Percentiles rank a stretch among this genome's conserved stretches.
phyloP scores from a whole-genome alignment of 2,329 filamentous ascomycete species.

The Apiospora hydei region DNA sequence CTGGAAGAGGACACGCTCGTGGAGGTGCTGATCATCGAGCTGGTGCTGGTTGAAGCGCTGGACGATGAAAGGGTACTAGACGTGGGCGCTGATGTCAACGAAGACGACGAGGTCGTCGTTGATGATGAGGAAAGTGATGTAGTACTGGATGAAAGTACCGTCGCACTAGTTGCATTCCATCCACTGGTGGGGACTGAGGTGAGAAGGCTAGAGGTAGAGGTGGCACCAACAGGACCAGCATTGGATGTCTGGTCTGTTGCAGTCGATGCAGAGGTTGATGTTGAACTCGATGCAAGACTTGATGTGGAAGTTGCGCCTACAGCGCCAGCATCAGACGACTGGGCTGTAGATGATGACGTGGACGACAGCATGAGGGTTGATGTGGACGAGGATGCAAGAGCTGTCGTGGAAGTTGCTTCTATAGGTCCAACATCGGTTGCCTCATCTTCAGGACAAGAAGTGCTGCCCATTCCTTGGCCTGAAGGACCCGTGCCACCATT shows the following conservation, averaged over 20 bases:
- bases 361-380: constrained; percentile 31
- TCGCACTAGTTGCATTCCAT: constrained; percentile 40
- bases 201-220: constrained; percentile 34
- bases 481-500: not conserved
- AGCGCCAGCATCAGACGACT: not conserved
- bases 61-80: not conserved
- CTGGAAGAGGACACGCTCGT: not conserved
- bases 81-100: not conserved
- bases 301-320: not conserved
- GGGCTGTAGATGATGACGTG: not conserved
- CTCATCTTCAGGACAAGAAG: not conserved
- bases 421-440: not conserved
- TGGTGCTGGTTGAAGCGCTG: not conserved
- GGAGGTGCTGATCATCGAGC: not conserved
- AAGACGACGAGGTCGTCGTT: constrained; percentile 27
- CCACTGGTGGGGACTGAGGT: constrained; percentile 40
- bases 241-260: constrained; percentile 29
- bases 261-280: constrained; percentile 31
- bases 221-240: constrained; percentile 29
- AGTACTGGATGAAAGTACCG: constrained; percentile 29
- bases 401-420: constrained; percentile 26
- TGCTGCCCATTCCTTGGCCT: not conserved
- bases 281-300: not conserved
- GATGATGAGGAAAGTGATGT: constrained; percentile 15
- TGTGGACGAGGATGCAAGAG: constrained; percentile 30